Base-by-base conservation (phyloP, 2,329 filamentous ascomycete species). In the Aspergillus oerlinghausenensis region DNA sequence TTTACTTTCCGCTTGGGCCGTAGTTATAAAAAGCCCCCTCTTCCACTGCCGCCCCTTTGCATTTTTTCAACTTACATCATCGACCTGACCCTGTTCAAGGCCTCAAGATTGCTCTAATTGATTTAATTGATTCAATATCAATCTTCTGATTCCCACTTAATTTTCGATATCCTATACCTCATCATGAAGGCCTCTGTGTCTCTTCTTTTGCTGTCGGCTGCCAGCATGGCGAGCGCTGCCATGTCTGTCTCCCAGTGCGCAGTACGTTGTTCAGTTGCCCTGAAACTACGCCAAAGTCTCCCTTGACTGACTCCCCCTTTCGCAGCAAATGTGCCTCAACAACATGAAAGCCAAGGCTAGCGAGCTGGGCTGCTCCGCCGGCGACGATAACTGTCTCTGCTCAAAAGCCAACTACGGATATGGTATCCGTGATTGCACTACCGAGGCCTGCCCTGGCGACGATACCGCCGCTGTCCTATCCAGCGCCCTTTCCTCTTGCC, bases 401-500 rank as follows among this genome's bases (percentile, higher is more conserved):
- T 67, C 62, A 38, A 73, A 65, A 53, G 32, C 60, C 23, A 60
- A 80, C 70, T 79, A 79, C 64, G 56, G 63, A 29, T 74, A 68
- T 58, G 78, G 78, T 56, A 70, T 80, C 50, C 75, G 72, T 40
- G 78, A 80, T 66, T 80, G 78, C 70, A 75, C 75, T 43, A 49
- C 61, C 17, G 58, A 79, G 64, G 73, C 76, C 35, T 80, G 78
- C 65, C 73, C 74, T 47, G 64, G 59, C 14, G 72, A 75, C 25
- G 67, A 77, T 56, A 58, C 72, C 10, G 54, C 59, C 50, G 49
- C 62, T 14, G 72, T 76, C 49, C 60, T 74, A 38, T 40, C 62
- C 2, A 70, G 67, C 50, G 76, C 72, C 43, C 58, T 70, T n/a
- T 57, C 58, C 25, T 67, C 73, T 56, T 79, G 76, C 63, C 67